phyloP scores from a whole-genome alignment of 164 flowering plant genomes.

The Umbellularia californica region DNA sequence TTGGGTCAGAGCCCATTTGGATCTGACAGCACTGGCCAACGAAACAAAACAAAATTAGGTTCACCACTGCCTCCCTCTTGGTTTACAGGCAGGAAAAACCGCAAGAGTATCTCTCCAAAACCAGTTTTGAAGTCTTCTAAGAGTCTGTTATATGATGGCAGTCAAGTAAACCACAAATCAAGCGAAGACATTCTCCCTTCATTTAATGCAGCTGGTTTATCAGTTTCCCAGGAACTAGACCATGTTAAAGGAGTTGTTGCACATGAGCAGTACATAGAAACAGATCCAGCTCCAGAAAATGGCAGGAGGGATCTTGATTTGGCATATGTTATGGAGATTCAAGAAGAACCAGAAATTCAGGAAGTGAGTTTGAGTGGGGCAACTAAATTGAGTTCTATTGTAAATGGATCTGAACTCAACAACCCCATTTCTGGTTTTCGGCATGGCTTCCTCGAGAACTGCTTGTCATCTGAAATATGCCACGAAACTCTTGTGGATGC shows the following conservation, averaged over 20 bases:
- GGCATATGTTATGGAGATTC: conserved; percentile 29
- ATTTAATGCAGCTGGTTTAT: conserved; percentile 54
- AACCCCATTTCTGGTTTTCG: conserved; percentile 4
- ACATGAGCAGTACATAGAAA: conserved; percentile 30
- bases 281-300: conserved; percentile 9
- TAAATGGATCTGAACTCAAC: background rate
- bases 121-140: conserved; percentile 24
- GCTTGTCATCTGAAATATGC: conserved; percentile 29
- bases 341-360: conserved; percentile 30
- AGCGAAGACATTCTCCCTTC: conserved; percentile 40
- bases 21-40: conserved; percentile 38
- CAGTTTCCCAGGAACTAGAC: conserved; percentile 51
- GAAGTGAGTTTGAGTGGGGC: conserved; percentile 11
- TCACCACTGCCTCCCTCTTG: conserved; percentile 60
- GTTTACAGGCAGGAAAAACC: conserved; percentile 42
- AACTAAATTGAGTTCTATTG: conserved; percentile 8
- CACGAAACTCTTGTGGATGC: conserved; percentile 28
- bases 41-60: conserved; percentile 27
- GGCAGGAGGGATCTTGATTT: conserved; percentile 15
- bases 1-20: conserved; percentile 65
- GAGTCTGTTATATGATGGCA: conserved; percentile 41
- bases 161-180: conserved; percentile 14
- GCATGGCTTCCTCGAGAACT: conserved; percentile 18
- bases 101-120: conserved; percentile 36
- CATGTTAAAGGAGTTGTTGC: conserved; percentile 40